A percentile compares a stretch with the other conserved stretches of the same genome.
These are phyloP conservation scores for Trichoderma semiorbis DNA, from an alignment of 2,329 filamentous ascomycete genomes.

Conservation along the genomic window DNA sequence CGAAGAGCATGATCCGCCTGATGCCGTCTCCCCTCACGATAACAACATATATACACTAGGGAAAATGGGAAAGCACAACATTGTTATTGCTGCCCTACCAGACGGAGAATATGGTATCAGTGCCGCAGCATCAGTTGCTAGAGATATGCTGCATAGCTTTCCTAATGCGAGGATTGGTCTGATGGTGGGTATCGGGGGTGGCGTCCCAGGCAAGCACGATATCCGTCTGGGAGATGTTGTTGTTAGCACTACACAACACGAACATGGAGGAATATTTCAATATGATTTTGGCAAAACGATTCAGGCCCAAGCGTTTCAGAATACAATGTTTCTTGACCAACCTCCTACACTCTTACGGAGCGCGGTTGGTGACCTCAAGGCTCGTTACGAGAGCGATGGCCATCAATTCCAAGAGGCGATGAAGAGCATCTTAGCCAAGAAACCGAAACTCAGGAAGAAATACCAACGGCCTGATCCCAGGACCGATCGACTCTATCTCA, in stretches of 20 bases:
- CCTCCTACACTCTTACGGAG: not conserved
- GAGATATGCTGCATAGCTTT: not conserved
- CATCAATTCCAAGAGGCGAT: conserved; percentile 18
- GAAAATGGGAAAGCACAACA: not conserved
- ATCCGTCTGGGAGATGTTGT: not conserved
- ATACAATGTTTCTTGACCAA: not conserved
- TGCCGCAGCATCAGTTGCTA: not conserved
- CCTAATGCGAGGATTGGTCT: not conserved
- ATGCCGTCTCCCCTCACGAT: not conserved
- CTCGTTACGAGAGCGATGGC: conserved; percentile 2
- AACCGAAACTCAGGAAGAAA: conserved; percentile 10
- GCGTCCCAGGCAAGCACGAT: not conserved
- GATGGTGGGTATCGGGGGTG: not conserved
- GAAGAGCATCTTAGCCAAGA: not conserved
- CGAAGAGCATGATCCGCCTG: not conserved
- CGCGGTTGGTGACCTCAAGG: conserved; percentile 10
- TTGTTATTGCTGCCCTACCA: not conserved
- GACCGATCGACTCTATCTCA: conserved; percentile 16
- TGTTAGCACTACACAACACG: not conserved
- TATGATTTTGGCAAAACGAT: not conserved
- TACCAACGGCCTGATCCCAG: conserved; percentile 9
- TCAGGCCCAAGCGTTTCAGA: not conserved
- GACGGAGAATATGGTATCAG: not conserved
- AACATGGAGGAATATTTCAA: not conserved
- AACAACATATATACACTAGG: not conserved